Percentiles rank a stretch among this genome's conserved stretches.
phyloP scores from a whole-genome alignment of 257 asterid genomes.

The Fraxinus americana region DNA sequence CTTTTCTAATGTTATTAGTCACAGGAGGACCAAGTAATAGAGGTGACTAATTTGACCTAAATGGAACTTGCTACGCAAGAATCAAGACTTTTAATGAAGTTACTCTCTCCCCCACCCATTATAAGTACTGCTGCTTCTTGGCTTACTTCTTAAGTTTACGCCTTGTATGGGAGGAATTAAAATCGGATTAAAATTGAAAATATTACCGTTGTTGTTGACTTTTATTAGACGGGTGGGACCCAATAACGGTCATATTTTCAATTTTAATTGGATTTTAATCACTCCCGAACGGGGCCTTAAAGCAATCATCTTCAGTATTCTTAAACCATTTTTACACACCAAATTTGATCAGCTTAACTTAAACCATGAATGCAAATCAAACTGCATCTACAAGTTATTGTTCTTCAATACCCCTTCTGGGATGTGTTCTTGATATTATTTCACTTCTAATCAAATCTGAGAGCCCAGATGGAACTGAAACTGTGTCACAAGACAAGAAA shows the following conservation, averaged over 20 bases:
- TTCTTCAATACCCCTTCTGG: conserved; percentile 3
- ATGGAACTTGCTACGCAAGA: neutral
- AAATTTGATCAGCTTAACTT: neutral
- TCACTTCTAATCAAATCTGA: neutral
- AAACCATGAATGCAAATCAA: neutral
- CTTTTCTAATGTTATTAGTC: neutral
- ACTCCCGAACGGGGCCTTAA: too few species aligned
- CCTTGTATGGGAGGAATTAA: too few species aligned
- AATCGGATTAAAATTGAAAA: too few species aligned
- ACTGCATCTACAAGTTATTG: neutral
- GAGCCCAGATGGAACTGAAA: neutral
- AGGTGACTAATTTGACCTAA: neutral
- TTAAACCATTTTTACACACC: too few species aligned
- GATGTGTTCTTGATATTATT: neutral
- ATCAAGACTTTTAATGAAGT: too few species aligned
- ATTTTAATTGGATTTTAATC: too few species aligned
- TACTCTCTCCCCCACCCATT: too few species aligned
- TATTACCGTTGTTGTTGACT: too few species aligned
- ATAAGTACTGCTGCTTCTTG: neutral
- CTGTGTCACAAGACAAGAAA: neutral
- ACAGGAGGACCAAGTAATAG: neutral
- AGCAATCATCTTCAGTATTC: neutral
- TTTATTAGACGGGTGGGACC: too few species aligned
- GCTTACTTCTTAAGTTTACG: neutral
- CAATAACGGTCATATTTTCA: too few species aligned